These are phyloP conservation scores for Pugionium dolabratum DNA, from an alignment of 345 rosid genomes.

Conservation along the genomic window DNA sequence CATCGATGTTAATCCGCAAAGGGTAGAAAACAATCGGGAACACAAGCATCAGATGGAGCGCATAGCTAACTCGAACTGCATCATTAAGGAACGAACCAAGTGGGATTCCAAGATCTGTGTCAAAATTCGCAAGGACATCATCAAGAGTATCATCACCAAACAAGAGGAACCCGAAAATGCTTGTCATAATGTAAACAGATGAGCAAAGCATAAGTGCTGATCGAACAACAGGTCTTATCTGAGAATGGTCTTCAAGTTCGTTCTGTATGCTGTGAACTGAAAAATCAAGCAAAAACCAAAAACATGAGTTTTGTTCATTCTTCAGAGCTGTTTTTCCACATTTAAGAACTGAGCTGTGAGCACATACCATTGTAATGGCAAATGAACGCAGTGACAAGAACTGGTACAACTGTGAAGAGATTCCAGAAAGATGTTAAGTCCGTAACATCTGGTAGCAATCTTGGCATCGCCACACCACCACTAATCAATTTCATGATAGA, in stretches of 20 bases:
- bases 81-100: conserved; percentile 70
- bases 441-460: conserved; percentile 71
- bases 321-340: background rate
- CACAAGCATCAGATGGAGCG: conserved; percentile 88
- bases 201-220: conserved; percentile 79
- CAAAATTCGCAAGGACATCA: conserved; percentile 92
- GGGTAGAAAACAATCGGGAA: conserved; percentile 88
- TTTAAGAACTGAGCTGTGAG: background rate
- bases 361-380: conserved; percentile 84
- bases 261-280: conserved; percentile 88
- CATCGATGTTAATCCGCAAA: conserved; percentile 76
- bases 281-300: conserved; percentile 5
- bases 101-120: conserved; percentile 80
- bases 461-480: conserved; percentile 77
- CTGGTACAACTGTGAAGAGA: conserved; percentile 81
- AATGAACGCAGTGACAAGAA: conserved; percentile 84
- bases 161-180: conserved; percentile 85
- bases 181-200: conserved; percentile 72
- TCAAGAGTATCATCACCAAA: conserved; percentile 85
- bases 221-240: conserved; percentile 65
- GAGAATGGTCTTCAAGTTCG: conserved; percentile 70
- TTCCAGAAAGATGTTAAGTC: conserved; percentile 72
- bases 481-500: conserved; percentile 61
- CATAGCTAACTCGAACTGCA: conserved; percentile 87
- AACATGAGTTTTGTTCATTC: conserved; percentile 4